Percentiles rank a stretch among this genome's conserved stretches.
phyloP scores from a whole-genome alignment of 306 rosid species.

The Trifolium pratense region DNA sequence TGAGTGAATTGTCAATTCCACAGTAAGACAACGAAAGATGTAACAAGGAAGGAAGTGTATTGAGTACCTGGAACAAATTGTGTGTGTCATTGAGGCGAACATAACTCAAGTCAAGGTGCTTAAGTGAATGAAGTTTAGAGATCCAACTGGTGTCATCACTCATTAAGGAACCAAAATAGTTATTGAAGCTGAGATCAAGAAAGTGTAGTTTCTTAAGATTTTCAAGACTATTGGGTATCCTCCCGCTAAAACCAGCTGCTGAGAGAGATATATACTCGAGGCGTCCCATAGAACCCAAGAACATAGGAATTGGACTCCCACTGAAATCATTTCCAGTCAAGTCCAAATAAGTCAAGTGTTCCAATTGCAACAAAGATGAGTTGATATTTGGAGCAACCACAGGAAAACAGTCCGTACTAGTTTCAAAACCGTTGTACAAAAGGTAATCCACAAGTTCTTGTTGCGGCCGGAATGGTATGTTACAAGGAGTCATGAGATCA shows the following conservation, averaged over 20 bases:
- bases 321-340: conserved; percentile 20
- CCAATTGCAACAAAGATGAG: conserved; percentile 16
- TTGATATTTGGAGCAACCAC: neutral
- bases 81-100: neutral
- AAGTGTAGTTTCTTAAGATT: conserved; percentile 4
- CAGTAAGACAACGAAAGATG: neutral
- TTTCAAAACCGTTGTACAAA: neutral
- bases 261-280: conserved; percentile 2
- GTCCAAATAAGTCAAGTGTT: conserved; percentile 36
- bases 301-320: neutral
- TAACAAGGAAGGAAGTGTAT: conserved; percentile 33
- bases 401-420: neutral
- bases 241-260: neutral
- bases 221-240: conserved; percentile 14
- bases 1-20: neutral
- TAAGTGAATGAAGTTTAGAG: conserved; percentile 26
- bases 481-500: neutral
- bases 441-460: too few species aligned
- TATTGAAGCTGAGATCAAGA: conserved; percentile 11
- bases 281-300: neutral
- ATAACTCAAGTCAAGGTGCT: conserved; percentile 14
- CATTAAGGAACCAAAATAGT: neutral
- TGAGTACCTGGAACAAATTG: conserved; percentile 30
- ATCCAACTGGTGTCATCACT: conserved; percentile 28
- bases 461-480: too few species aligned